A percentile compares a stretch with the other conserved stretches of the same genome.
Evolutionary conservation across 2,329 filamentous ascomycete genomes (phyloP).

Genomic region (Ascochyta fabae): DNA sequence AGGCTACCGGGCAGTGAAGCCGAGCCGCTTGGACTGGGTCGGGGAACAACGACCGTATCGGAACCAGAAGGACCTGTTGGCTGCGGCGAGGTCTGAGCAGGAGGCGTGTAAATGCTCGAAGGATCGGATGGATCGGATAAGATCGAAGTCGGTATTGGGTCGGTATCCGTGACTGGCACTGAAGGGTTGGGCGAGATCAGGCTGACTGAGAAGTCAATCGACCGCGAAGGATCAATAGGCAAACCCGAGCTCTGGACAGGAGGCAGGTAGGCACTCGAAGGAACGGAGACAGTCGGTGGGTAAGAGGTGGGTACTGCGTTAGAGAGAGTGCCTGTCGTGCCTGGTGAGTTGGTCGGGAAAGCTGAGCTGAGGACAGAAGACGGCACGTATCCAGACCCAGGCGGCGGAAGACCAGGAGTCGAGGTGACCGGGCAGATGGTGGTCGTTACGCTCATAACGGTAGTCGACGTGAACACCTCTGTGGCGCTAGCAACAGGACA

Average conservation of each 20-base stretch:
- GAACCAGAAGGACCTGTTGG: background rate
- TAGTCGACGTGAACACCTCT: conserved; percentile 47
- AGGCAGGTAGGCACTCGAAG: conserved; percentile 8
- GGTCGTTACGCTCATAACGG: conserved; percentile 49
- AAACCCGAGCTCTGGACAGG: conserved; percentile 13
- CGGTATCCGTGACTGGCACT: background rate
- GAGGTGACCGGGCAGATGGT: conserved; percentile 49
- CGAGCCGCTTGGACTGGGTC: background rate
- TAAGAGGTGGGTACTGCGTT: conserved; percentile 18
- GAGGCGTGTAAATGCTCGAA: background rate
- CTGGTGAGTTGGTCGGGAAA: conserved; percentile 10
- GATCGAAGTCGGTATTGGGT: background rate
- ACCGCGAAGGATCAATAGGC: conserved; percentile 3
- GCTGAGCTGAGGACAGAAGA: conserved; percentile 11
- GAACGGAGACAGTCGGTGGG: background rate
- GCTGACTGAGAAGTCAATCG: conserved; percentile 6
- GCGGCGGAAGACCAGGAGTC: conserved; percentile 20
- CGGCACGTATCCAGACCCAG: conserved; percentile 11
- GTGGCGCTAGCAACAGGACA: conserved; percentile 47
- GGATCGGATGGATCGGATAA: background rate
- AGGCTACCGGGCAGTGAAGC: conserved; percentile 6
- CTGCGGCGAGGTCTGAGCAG: conserved; percentile 3
- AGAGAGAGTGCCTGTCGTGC: conserved; percentile 12
- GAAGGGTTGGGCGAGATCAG: conserved; percentile 6
- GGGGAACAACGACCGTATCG: conserved; percentile 1